Percentiles rank a stretch among this genome's conserved stretches.
These are phyloP conservation scores for Silene conica DNA, from an alignment of 148 eudicot species.

Conservation along the genomic window DNA sequence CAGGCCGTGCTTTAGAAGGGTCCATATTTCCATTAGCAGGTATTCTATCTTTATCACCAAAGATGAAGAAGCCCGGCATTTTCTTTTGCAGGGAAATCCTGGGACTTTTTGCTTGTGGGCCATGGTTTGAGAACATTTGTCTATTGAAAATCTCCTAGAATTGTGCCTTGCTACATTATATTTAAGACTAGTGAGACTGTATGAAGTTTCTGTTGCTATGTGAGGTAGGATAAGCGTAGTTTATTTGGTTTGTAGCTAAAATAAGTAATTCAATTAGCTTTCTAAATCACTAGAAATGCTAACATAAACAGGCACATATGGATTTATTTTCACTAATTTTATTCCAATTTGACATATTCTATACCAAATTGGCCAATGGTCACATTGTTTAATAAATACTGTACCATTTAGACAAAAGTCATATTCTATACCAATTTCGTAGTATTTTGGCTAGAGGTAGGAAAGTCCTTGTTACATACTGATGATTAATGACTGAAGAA, in stretches of 20 bases:
- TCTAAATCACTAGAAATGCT: no score
- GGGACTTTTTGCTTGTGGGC: constrained; percentile 10
- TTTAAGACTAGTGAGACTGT: no score
- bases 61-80: constrained; percentile 28
- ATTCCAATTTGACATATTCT: background rate
- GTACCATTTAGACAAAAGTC: background rate
- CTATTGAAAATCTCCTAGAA: no score
- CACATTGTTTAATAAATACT: background rate
- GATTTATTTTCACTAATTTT: background rate
- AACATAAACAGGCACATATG: no score
- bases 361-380: background rate
- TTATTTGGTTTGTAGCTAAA: no score
- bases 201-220: no score
- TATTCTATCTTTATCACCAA: constrained; percentile 26
- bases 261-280: no score
- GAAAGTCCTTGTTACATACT: background rate
- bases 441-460: background rate
- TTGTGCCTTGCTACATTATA: no score
- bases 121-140: background rate
- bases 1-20: constrained; percentile 23
- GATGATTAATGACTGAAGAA: background rate
- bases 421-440: background rate
- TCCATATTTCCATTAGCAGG: constrained; percentile 23
- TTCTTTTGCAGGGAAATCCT: constrained; percentile 24
- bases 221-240: no score